phyloP scores from a whole-genome alignment of 2,329 filamentous ascomycete genomes.

The Alternaria gaisen region DNA sequence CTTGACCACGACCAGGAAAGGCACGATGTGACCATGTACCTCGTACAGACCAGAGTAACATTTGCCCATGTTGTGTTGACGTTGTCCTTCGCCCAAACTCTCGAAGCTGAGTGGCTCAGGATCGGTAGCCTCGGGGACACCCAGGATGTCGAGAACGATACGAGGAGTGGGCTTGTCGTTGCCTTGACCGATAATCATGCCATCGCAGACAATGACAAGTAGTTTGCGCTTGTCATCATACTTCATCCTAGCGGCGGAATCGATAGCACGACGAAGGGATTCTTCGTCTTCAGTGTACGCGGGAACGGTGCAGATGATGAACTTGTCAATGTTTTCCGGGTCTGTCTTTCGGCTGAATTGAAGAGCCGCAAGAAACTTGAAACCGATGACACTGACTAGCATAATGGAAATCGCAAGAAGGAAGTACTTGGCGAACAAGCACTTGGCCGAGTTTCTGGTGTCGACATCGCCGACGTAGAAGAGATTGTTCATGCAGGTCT shows the following conservation, averaged over 20 bases:
- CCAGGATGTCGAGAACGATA: slow-evolving; percentile 96
- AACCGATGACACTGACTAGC: slow-evolving; percentile 81
- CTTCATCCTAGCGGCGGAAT: slow-evolving; percentile 92
- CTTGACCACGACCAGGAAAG: slow-evolving; percentile 96
- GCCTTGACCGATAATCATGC: slow-evolving; percentile 99
- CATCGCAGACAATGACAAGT: slow-evolving; percentile 90
- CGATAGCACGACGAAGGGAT: slow-evolving; percentile 93
- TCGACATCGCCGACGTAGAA: slow-evolving; percentile 95
- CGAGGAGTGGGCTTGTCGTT: slow-evolving; percentile 95
- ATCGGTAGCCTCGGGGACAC: slow-evolving; percentile 91
- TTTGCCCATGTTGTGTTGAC: slow-evolving; percentile 99
- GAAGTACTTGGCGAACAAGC: slow-evolving; percentile 89
- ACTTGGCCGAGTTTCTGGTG: slow-evolving; percentile 84
- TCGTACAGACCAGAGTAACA: slow-evolving; percentile 98
- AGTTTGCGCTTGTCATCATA: slow-evolving; percentile 99
- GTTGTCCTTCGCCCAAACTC: slow-evolving; percentile 91
- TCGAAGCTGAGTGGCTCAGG: slow-evolving; percentile 97
- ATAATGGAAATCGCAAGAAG: slow-evolving; percentile 84
- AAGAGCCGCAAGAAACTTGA: slow-evolving; percentile 96
- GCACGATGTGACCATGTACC: slow-evolving; percentile 96
- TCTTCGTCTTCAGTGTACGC: slow-evolving; percentile 99
- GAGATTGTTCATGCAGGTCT: slow-evolving; percentile 86
- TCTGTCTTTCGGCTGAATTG: slow-evolving; percentile 92
- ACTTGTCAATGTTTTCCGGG: slow-evolving; percentile 97
- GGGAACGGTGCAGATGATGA: slow-evolving; percentile 96